These are phyloP conservation scores for Tuber aestivum DNA, from an alignment of 495 filamentous ascomycete genomes.

Conservation along the genomic window DNA sequence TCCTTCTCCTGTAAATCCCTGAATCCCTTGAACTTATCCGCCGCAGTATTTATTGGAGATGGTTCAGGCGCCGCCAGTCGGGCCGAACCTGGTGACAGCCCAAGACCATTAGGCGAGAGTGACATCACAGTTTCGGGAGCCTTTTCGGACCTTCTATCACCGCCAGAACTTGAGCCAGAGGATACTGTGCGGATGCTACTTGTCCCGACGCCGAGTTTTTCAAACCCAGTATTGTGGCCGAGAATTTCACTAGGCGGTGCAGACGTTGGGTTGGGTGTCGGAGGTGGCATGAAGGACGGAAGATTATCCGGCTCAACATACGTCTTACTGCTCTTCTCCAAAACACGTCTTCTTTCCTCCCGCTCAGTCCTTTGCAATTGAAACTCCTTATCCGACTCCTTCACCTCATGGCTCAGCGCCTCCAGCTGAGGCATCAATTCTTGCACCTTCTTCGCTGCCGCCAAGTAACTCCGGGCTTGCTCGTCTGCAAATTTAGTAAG, in stretches of 20 bases:
- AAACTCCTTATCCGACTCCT: constrained; percentile 88
- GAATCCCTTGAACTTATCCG: constrained; percentile 74
- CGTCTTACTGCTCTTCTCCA: constrained; percentile 82
- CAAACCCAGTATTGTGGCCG: constrained; percentile 40
- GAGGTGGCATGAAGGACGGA: constrained; percentile 39
- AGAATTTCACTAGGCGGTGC: constrained; percentile 39
- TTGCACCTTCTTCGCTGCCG: constrained; percentile 79
- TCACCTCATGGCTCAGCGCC: constrained; percentile 82
- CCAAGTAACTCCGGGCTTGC: constrained; percentile 75
- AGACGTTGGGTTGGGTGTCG: constrained; percentile 20
- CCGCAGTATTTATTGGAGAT: constrained; percentile 37
- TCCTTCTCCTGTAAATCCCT: constrained; percentile 83
- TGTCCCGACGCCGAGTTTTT: constrained; percentile 39
- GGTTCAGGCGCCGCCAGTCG: constrained; percentile 44
- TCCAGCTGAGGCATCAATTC: constrained; percentile 83
- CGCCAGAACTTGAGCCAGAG: constrained; percentile 35
- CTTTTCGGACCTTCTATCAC: neutral
- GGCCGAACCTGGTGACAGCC: constrained; percentile 33
- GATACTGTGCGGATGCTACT: constrained; percentile 40
- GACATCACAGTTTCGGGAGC: constrained; percentile 33
- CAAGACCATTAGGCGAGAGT: constrained; percentile 29
- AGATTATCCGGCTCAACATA: constrained; percentile 68
- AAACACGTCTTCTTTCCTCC: constrained; percentile 78
- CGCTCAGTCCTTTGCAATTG: constrained; percentile 87
- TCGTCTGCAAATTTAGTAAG: constrained; percentile 90